phyloP scores from a whole-genome alignment of 1,284 basidiomycete genomes.

The Papiliotrema fonsecae region DNA sequence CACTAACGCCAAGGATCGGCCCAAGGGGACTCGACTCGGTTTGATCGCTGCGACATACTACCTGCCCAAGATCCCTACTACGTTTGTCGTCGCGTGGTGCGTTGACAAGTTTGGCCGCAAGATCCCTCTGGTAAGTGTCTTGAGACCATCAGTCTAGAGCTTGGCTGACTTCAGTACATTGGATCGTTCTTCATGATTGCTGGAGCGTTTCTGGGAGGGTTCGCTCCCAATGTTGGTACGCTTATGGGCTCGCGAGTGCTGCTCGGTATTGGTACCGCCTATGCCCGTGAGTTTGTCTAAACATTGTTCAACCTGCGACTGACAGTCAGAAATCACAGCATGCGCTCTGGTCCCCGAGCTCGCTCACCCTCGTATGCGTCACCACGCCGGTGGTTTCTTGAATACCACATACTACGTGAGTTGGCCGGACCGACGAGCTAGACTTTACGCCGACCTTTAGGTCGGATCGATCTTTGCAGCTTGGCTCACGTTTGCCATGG shows the following conservation, averaged over 20 bases:
- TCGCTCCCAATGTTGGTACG: constrained; percentile 61
- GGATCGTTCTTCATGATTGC: constrained; percentile 26
- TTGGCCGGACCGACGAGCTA: no score
- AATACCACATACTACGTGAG: constrained; percentile 23
- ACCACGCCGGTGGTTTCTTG: constrained; percentile 19
- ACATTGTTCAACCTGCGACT: background rate
- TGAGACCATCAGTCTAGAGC: constrained; percentile 6
- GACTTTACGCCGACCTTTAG: no score
- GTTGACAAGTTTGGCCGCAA: constrained; percentile 19
- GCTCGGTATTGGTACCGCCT: constrained; percentile 6
- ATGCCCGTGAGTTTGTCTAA: constrained; percentile 13
- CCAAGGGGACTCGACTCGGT: constrained; percentile 7
- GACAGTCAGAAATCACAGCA: constrained; percentile 15
- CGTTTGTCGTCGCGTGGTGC: constrained; percentile 11
- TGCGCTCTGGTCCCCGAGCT: constrained; percentile 19
- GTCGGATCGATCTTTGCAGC: constrained; percentile 39
- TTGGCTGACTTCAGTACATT: constrained; percentile 8
- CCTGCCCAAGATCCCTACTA: constrained; percentile 11
- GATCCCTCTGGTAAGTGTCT: constrained; percentile 13
- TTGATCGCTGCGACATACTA: constrained; percentile 16
- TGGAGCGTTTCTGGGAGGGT: constrained; percentile 18
- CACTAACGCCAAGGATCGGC: no score
- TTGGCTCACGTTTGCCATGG: constrained; percentile 38
- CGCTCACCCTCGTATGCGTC: constrained; percentile 23
- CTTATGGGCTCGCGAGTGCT: constrained; percentile 56